phyloP scores from a whole-genome alignment of 306 rosid genomes.

The apple (Malus domestica) region DNA sequence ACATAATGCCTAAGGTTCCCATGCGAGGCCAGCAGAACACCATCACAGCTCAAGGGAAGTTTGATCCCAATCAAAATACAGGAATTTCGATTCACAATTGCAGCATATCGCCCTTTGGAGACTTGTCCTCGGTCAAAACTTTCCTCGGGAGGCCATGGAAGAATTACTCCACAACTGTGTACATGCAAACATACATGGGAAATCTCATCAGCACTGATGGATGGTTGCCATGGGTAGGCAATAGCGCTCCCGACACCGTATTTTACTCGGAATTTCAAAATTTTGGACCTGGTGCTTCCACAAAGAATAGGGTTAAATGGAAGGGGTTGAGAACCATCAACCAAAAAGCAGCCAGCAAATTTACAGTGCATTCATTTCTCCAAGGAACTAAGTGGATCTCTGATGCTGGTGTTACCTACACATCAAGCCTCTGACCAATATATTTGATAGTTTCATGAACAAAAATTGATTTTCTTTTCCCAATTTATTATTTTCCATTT shows the following conservation, averaged over 20 bases:
- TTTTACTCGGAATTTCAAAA: constrained; percentile 62
- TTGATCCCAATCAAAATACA: constrained; percentile 69
- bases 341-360: constrained; percentile 28
- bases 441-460: neutral
- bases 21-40: constrained; percentile 60
- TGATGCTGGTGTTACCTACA: constrained; percentile 27
- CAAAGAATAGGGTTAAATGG: constrained; percentile 60
- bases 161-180: constrained; percentile 71
- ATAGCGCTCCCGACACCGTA: constrained; percentile 65
- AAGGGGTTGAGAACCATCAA: constrained; percentile 49
- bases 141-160: constrained; percentile 87
- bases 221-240: constrained; percentile 77
- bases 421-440: constrained; percentile 25
- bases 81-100: constrained; percentile 61
- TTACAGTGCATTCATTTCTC: constrained; percentile 45
- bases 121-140: constrained; percentile 43
- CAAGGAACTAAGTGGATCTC: constrained; percentile 53
- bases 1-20: constrained; percentile 41
- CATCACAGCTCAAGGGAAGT: constrained; percentile 72
- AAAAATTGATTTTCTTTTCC: neutral
- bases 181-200: constrained; percentile 33
- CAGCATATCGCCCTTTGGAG: constrained; percentile 38
- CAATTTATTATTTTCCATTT: neutral
- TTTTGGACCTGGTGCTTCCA: constrained; percentile 56
- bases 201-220: constrained; percentile 51